These are phyloP conservation scores for Yamagishiella unicocca DNA, from an alignment of 139 green algal genomes.

Conservation along the genomic window DNA sequence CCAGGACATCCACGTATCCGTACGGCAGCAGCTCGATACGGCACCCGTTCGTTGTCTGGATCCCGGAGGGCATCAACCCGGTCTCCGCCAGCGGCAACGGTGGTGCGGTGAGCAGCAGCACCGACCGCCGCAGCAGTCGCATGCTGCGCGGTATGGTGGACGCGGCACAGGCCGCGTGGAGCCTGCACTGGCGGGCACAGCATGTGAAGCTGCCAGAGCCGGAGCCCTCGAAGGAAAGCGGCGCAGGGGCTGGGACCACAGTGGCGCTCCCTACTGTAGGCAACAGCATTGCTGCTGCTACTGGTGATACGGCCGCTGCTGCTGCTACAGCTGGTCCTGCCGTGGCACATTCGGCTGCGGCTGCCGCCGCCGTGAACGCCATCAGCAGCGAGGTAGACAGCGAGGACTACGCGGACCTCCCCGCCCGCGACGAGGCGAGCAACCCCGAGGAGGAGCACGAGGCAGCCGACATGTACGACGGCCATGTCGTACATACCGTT, in stretches of 20 bases:
- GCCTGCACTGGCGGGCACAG: background rate
- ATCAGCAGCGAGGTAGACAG: background rate
- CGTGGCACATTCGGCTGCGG: no score
- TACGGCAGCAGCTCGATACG: no score
- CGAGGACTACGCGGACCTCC: background rate
- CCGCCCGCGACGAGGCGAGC: background rate
- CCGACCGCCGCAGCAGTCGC: background rate
- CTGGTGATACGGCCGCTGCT: background rate
- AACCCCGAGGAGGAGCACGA: background rate
- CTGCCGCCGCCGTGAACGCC: background rate
- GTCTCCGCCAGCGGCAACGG: background rate
- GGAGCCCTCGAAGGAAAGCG: no score
- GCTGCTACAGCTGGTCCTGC: background rate
- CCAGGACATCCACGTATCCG: no score
- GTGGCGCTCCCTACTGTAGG: no score
- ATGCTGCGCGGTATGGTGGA: background rate
- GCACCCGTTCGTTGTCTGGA: no score
- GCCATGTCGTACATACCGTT: background rate
- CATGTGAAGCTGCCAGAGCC: background rate
- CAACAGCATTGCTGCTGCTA: background rate
- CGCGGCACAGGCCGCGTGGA: background rate
- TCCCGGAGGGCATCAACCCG: background rate
- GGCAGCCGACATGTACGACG: constrained; percentile 6
- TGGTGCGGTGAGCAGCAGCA: background rate
- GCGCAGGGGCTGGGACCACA: no score